Evolutionary conservation across 208 protist genomes (phyloP), one percentile per base, ranked within the genome.

Genomic region (Crithidia sp.): DNA sequence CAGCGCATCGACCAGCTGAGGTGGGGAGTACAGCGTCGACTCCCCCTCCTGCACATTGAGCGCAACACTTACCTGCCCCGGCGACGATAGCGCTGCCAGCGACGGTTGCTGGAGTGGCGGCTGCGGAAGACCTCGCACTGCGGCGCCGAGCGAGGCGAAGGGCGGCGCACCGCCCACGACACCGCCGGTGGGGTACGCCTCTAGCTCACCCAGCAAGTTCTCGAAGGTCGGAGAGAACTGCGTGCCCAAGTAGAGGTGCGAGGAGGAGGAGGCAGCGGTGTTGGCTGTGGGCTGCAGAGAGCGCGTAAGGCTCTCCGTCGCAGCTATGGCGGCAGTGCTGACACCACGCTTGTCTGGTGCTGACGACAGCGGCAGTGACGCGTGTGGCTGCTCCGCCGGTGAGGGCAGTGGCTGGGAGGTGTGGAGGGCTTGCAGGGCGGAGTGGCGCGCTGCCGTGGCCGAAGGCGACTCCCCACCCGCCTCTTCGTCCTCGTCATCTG

Each of bases 1-100:
- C 4, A 47, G 41, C 7, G 14, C 4, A 3, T 5, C 17, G 13
- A 28, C n/a, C 99, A 99, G 94, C 99, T 97, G 56, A 70, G 99
- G 99, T 6, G 99, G 94, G 43, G 99, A 96, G 82, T 99, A 98
- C 74, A 85, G 91, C 66, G 98, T 88, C 98, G 99, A 99, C 76
- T 99, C 97, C 84, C 99, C 99, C 62, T 99, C 97, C 63, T 99
- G 49, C 49, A 52, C 64, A 0, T 12, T 19, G 2, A 53, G 5
- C 0, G 17, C 17, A 0, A 50, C 63, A 43, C 49, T 64, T 28
- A 43, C 7, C 45, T 50, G 45, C 14, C 10, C 37, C 36, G 43
- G 39, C 39, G 40, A 14, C 50, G 58, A 17, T 36, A 62, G 14
- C 28, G 53, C 53, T 14, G 9, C 16, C 17, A n/a, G 37, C 17